Conservation (phyloP, 495 filamentous ascomycete genomes). For the Talaromyces nanjingensis region DNA sequence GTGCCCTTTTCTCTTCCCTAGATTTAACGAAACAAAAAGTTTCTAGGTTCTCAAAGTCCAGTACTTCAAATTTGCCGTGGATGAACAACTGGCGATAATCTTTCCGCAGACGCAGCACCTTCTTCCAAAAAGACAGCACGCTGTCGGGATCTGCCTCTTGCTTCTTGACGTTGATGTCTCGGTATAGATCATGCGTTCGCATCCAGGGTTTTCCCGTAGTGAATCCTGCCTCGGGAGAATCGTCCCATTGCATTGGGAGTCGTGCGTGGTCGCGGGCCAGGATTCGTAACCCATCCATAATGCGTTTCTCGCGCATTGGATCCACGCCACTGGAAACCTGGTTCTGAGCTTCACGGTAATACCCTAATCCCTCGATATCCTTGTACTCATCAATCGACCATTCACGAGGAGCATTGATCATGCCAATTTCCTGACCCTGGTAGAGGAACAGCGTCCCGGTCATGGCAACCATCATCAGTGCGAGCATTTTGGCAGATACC, state of each 20-base stretch:
- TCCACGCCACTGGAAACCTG: slow-evolving; percentile 32
- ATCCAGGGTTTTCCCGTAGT: slow-evolving; percentile 42
- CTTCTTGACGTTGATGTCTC: slow-evolving; percentile 30
- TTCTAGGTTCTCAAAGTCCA: slow-evolving; percentile 12
- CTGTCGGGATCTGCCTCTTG: slow-evolving; percentile 29
- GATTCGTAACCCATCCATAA: slow-evolving; percentile 19
- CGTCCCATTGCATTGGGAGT: slow-evolving; percentile 57
- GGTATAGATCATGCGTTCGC: slow-evolving; percentile 38
- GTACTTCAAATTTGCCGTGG: slow-evolving; percentile 25
- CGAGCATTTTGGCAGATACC: slow-evolving; percentile 24
- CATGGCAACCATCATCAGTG: slow-evolving; percentile 44
- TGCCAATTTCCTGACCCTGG: slow-evolving; percentile 64
- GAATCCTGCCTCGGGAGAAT: slow-evolving; percentile 34
- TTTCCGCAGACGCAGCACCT: slow-evolving; percentile 35
- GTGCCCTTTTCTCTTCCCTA: slow-evolving; percentile 10
- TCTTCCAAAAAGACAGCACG: slow-evolving; percentile 42
- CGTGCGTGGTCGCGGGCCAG: slow-evolving; percentile 38
- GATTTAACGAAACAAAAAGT: slow-evolving; percentile 11
- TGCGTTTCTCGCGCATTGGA: slow-evolving; percentile 9
- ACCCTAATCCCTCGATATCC: slow-evolving; percentile 54
- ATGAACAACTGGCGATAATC: slow-evolving; percentile 42
- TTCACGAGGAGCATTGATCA: slow-evolving; percentile 38
- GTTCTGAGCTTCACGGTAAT: slow-evolving; percentile 37
- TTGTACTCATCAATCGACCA: slow-evolving; percentile 55
- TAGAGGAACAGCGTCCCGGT: slow-evolving; percentile 62